A percentile compares a stretch with the other conserved stretches of the same genome.
These are phyloP conservation scores for Helotiales sp. DNA, from an alignment of 2,329 filamentous ascomycete genomes.

Conservation along the genomic window DNA sequence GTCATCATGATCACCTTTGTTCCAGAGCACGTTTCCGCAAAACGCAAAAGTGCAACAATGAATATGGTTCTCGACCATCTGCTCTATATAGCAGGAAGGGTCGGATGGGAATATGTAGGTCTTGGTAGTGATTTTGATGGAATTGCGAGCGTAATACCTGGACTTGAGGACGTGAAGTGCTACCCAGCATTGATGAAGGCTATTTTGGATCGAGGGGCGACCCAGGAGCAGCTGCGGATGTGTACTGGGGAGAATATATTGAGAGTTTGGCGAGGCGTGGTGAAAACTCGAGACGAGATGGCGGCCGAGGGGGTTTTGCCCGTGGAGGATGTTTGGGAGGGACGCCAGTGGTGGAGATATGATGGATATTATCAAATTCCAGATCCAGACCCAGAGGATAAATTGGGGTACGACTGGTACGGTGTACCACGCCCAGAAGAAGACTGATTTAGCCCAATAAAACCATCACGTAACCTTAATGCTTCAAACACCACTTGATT, in stretches of 20 bases:
- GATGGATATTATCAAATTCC: conserved; percentile 37
- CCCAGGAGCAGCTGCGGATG: conserved; percentile 39
- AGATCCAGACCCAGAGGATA: conserved; percentile 36
- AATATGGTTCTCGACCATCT: conserved; percentile 63
- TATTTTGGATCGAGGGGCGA: conserved; percentile 40
- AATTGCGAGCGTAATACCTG: conserved; percentile 50
- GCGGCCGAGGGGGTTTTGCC: conserved; percentile 34
- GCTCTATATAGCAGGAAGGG: conserved; percentile 57
- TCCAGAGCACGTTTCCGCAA: conserved; percentile 39
- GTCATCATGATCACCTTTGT: conserved; percentile 52
- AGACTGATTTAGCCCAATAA: neutral
- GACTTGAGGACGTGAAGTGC: conserved; percentile 51
- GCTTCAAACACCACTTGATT: too few species aligned
- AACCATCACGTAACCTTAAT: too few species aligned
- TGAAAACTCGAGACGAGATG: conserved; percentile 31
- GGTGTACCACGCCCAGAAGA: conserved; percentile 29
- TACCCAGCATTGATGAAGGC: conserved; percentile 38
- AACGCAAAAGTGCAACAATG: conserved; percentile 49
- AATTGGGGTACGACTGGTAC: conserved; percentile 35
- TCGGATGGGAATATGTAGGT: conserved; percentile 66
- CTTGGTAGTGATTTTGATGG: conserved; percentile 66
- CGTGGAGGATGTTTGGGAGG: conserved; percentile 17
- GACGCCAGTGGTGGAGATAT: conserved; percentile 37
- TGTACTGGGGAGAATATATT: conserved; percentile 41
- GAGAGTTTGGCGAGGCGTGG: conserved; percentile 35